Percentiles rank a stretch among this genome's conserved stretches.
phyloP scores from a whole-genome alignment of 495 filamentous ascomycete species.

The Parathielavia appendiculata region DNA sequence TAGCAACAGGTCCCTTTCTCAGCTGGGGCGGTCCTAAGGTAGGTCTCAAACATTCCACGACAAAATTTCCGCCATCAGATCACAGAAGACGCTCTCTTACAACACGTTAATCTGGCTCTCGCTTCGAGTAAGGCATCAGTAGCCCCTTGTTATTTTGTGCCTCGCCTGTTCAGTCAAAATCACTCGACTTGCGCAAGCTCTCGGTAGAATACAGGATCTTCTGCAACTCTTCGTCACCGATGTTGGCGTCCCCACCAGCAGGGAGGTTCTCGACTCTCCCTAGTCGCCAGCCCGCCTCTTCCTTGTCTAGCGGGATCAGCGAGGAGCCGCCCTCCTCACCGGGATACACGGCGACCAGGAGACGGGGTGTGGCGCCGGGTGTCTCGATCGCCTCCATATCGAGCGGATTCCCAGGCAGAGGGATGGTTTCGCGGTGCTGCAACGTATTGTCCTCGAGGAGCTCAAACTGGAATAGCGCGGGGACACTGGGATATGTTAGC shows the following conservation, averaged over 20 bases:
- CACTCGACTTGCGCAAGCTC: conserved; percentile 57
- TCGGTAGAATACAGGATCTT: conserved; percentile 66
- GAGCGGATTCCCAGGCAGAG: conserved; percentile 56
- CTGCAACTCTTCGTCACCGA: conserved; percentile 42
- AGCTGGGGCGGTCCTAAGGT: too few species aligned
- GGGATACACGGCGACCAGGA: conserved; percentile 56
- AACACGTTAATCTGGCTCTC: neutral
- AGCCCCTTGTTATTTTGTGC: neutral
- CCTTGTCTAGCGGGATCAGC: conserved; percentile 20
- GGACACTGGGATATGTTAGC: conserved; percentile 40
- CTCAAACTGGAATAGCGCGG: conserved; percentile 55
- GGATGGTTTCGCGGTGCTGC: conserved; percentile 41
- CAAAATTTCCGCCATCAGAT: too few species aligned
- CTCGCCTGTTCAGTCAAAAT: conserved; percentile 23
- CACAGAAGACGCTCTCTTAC: neutral
- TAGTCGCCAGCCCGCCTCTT: conserved; percentile 11
- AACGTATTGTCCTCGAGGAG: conserved; percentile 42
- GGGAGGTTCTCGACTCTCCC: conserved; percentile 7
- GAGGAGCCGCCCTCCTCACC: conserved; percentile 19
- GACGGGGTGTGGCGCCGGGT: conserved; percentile 20
- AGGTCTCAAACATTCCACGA: too few species aligned
- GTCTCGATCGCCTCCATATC: conserved; percentile 41
- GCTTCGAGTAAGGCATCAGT: neutral
- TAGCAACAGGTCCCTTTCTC: too few species aligned
- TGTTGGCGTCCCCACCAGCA: conserved; percentile 23